Percentiles rank a stretch among this genome's conserved stretches.
phyloP scores from a whole-genome alignment of 2,329 filamentous ascomycete species.

The Penicillium brasilianum region DNA sequence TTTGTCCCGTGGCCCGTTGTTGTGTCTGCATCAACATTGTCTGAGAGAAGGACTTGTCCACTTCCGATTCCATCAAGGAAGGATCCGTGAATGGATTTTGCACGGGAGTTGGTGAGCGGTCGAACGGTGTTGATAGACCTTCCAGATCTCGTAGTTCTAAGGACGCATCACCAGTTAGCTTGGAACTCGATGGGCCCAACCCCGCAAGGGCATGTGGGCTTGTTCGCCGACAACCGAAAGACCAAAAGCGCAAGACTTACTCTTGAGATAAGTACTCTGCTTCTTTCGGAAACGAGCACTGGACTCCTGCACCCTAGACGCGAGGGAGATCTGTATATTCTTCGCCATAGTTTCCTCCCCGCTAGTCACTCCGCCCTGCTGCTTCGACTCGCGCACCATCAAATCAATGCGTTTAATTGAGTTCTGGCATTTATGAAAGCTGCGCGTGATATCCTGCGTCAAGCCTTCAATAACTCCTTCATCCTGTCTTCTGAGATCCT shows the following conservation, averaged over 20 bases:
- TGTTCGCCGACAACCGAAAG: neutral
- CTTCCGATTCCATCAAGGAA: slow-evolving; percentile 89
- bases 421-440: slow-evolving; percentile 87
- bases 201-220: neutral
- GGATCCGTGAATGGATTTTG: slow-evolving; percentile 78
- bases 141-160: slow-evolving; percentile 76
- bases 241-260: slow-evolving; percentile 55
- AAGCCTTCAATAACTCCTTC: slow-evolving; percentile 88
- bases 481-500: slow-evolving; percentile 83
- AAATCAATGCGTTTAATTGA: slow-evolving; percentile 85
- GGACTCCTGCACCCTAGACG: slow-evolving; percentile 84
- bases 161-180: slow-evolving; percentile 19
- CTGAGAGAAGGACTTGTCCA: slow-evolving; percentile 90
- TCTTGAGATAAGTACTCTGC: slow-evolving; percentile 94
- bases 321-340: slow-evolving; percentile 92
- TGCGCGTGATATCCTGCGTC: slow-evolving; percentile 86
- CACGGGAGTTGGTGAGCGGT: slow-evolving; percentile 55
- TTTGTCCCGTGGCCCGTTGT: slow-evolving; percentile 62
- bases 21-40: slow-evolving; percentile 81
- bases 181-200: neutral
- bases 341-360: slow-evolving; percentile 95
- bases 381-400: slow-evolving; percentile 81
- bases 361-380: slow-evolving; percentile 70
- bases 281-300: slow-evolving; percentile 95
- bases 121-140: slow-evolving; percentile 61